Evolutionary conservation across 2,329 filamentous ascomycete species (phyloP), one percentile per base, ranked within the genome.

Genomic region (Neonectria punicea): DNA sequence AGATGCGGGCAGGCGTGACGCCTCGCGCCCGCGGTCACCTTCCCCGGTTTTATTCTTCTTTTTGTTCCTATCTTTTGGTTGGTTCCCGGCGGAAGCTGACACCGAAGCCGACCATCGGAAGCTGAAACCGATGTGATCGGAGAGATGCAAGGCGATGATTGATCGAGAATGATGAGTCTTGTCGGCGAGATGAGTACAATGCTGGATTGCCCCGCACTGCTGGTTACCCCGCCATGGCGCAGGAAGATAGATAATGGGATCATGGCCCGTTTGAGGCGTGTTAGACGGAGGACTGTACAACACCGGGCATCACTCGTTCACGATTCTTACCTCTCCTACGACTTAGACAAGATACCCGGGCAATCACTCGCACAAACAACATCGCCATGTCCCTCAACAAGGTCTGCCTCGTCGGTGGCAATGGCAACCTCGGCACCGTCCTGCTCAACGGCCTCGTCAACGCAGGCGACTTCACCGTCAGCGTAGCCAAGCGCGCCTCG

Each of bases 401-500:
- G 59, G 75, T 80, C 63, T 74, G 72, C 58, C 74, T 80, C 18
- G 73, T 80, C 41, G 78, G 78, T 16, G 74, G 73, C 68, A 77
- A 78, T 43, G 82, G 82, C 44, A 80, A 76, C 20, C 74, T 84
- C 13, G 83, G 83, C 61, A 74, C 75, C 5, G 71, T 77, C 28
- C 74, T 83, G 3, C 73, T 82, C 51, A 70, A 76, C 2, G 77
- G 77, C 14, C 78, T 84, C 16, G 67, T 82, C 43, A 65, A 73
- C 1, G 76, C 77, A 30, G 75, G 75, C 28, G 68, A 63, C 32
- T 83, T 90, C 78, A 80, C 82, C 60, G 78, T 89, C 58, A 87
- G 86, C 9, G 80, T 87, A 43, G 81, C 90, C 53, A 85, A 84
- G 25, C 87, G 89, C 32, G 67, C 66, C 53, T 74, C 72, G 6